Percentiles rank a stretch among this genome's conserved stretches.
phyloP scores from a whole-genome alignment of 495 filamentous ascomycete species.

The Beverwykella pulmonaria region DNA sequence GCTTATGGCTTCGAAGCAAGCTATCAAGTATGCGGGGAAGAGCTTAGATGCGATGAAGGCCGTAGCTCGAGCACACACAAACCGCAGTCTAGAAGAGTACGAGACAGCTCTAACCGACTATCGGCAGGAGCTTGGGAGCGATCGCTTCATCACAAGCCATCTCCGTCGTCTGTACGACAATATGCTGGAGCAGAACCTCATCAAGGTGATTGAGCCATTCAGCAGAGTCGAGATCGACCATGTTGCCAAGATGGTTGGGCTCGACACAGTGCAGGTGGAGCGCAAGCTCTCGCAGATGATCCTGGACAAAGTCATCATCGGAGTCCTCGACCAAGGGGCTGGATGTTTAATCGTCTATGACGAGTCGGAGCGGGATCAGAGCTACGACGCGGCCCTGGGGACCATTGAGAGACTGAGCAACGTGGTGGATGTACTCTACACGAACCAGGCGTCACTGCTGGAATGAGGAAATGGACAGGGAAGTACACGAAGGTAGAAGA shows the following conservation, averaged over 20 bases:
- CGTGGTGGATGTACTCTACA: conserved; percentile 95
- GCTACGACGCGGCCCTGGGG: conserved; percentile 89
- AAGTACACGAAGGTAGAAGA: background rate
- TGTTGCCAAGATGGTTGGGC: conserved; percentile 92
- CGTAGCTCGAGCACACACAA: conserved; percentile 89
- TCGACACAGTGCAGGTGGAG: conserved; percentile 96
- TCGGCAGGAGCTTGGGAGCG: conserved; percentile 86
- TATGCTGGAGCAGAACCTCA: conserved; percentile 97
- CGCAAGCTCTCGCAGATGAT: conserved; percentile 99
- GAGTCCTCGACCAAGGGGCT: conserved; percentile 95
- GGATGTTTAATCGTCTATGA: conserved; percentile 97
- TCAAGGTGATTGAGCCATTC: conserved; percentile 99
- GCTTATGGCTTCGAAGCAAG: conserved; percentile 91
- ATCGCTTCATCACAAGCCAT: conserved; percentile 94
- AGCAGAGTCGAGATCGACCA: conserved; percentile 94
- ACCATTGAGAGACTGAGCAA: conserved; percentile 97
- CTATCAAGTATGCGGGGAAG: conserved; percentile 90
- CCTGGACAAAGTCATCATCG: conserved; percentile 96
- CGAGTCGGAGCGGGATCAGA: conserved; percentile 87
- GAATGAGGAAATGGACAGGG: conserved; percentile 60
- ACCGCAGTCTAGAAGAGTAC: conserved; percentile 94
- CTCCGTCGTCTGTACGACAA: conserved; percentile 92
- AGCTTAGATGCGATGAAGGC: conserved; percentile 98
- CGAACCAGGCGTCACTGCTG: conserved; percentile 92
- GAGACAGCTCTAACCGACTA: conserved; percentile 87